Conservation (phyloP, 768 basidiomycete genomes). For the Panellus pusillus region DNA sequence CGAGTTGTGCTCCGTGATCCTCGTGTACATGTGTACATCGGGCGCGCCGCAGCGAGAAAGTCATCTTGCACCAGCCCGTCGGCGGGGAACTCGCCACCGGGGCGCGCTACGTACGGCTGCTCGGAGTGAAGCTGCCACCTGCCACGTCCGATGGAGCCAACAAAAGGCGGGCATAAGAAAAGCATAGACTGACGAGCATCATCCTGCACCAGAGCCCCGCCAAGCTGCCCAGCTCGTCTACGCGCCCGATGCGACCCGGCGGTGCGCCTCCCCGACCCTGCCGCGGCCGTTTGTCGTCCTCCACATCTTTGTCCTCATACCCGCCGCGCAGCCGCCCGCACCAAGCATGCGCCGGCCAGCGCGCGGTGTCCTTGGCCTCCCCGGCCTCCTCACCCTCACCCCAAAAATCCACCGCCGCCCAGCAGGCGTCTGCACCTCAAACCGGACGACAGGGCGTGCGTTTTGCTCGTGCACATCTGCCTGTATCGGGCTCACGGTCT, state of each 20-base stretch:
- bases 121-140: conserved; percentile 34
- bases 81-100: conserved; percentile 19
- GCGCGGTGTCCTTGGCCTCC: neutral
- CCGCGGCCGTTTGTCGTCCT: too few species aligned
- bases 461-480: conserved; percentile 51
- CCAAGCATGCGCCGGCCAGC: conserved; percentile 4
- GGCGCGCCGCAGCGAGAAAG: conserved; percentile 33
- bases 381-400: neutral
- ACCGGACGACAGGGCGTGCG: conserved; percentile 34
- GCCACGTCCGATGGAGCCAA: too few species aligned
- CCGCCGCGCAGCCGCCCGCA: conserved; percentile 1
- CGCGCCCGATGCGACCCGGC: conserved; percentile 3
- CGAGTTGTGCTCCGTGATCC: conserved; percentile 48
- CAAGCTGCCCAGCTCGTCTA: conserved; percentile 44
- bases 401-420: neutral
- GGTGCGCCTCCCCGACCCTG: neutral
- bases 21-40: conserved; percentile 49
- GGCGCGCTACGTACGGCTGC: conserved; percentile 22
- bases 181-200: conserved; percentile 30
- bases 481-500: too few species aligned
- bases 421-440: conserved; percentile 5
- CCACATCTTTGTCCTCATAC: neutral
- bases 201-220: conserved; percentile 50
- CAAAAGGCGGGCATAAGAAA: neutral
- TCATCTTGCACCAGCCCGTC: conserved; percentile 21